Base-by-base conservation (phyloP, 306 rosid genomes). In the Quercus rubra region DNA sequence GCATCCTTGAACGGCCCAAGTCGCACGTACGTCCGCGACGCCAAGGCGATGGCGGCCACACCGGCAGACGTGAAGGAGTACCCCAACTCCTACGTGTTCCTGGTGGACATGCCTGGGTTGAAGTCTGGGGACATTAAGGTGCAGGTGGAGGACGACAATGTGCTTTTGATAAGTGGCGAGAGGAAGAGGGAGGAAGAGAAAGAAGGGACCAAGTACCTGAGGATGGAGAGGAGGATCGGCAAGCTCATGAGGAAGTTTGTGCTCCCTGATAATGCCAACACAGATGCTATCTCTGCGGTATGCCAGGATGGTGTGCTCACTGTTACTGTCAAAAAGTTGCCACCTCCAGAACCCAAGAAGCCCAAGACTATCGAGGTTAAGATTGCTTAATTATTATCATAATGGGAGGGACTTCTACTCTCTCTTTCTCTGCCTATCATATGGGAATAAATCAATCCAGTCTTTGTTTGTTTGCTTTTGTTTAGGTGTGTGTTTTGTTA, bases 21-120 rank as follows among this genome's bases (percentile, higher is more conserved):
- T 0, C 31, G 81, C 1, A 83, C 90, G 1, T 95, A 90, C 62
- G 91, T 95, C 1, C 90, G 98, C 0, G 99, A 95, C 13, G 91
- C 98, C 1, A 93, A 86, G 78, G 99, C 97, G 10, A 91, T 92
- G 94, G 99, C 98, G 0, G 73, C 99, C 0, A 95, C 99, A 0
- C 92, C 99, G 3, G 97, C 97, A 0, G 99, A 95, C 57, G 86
- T 95, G 68, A 95, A 87, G 89, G 99, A 95, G 79, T 75, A 76
- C 5, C 90, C 93, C 0, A 86, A 83, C 28, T 82, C 94, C 0
- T 95, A 90, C 56, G 92, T 71, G 4, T 95, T 95, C 76, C 83
- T 92, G 68, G 83, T 95, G 11, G 99, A 95, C 86, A 88, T 95
- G 99, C 99, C 99, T 0, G 98, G 97, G n/a, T 46, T 91, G 69